These are phyloP conservation scores for Exophiala phaeomuriformis DNA, from an alignment of 2,329 filamentous ascomycete species.

Conservation along the genomic window DNA sequence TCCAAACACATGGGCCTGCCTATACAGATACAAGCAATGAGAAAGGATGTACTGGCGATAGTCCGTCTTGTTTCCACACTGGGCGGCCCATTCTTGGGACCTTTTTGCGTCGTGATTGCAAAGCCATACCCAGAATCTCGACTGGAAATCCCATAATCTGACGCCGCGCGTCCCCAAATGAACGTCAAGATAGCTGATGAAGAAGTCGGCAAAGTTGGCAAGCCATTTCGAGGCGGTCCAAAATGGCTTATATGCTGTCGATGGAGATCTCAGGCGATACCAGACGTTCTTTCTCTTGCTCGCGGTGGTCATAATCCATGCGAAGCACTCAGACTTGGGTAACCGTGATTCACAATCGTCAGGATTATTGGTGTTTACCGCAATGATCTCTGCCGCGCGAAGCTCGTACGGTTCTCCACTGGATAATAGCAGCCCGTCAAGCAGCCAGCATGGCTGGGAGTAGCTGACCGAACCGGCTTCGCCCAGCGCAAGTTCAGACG, in stretches of 20 bases:
- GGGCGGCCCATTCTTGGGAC: conserved; percentile 45
- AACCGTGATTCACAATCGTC: conserved; percentile 42
- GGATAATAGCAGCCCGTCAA: conserved; percentile 54
- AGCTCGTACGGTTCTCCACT: conserved; percentile 45
- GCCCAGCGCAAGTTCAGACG: background rate
- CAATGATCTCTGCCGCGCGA: conserved; percentile 48
- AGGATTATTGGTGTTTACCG: conserved; percentile 62
- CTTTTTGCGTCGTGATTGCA: conserved; percentile 38
- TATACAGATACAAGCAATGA: conserved; percentile 57
- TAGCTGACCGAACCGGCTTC: background rate
- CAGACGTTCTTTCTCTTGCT: conserved; percentile 43
- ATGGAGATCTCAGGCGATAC: conserved; percentile 55
- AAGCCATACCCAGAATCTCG: conserved; percentile 54
- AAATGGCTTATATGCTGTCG: conserved; percentile 55
- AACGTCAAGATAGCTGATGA: conserved; percentile 55
- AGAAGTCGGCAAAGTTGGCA: conserved; percentile 62
- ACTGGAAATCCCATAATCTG: conserved; percentile 50
- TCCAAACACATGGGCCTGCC: conserved; percentile 53
- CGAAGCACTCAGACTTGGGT: conserved; percentile 39
- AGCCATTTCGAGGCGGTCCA: conserved; percentile 62
- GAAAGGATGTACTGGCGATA: conserved; percentile 56
- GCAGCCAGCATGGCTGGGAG: conserved; percentile 28
- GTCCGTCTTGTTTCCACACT: conserved; percentile 45
- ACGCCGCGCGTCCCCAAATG: conserved; percentile 32
- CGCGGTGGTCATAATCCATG: conserved; percentile 53